Evolutionary conservation across 2,329 filamentous ascomycete species (phyloP).

Genomic region (Pseudogymnoascus sp.): DNA sequence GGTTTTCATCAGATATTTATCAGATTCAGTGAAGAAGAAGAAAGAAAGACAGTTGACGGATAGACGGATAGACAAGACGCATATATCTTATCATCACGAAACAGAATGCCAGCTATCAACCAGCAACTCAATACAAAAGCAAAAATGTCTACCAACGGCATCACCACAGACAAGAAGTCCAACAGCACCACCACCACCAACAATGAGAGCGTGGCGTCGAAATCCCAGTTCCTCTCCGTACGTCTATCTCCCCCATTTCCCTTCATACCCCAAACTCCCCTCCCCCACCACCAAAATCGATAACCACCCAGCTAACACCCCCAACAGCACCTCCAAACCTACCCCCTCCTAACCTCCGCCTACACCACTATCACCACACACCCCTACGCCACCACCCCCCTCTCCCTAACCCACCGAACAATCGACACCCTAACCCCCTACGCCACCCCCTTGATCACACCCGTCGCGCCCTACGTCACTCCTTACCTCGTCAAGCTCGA

Average conservation of each 20-base stretch:
- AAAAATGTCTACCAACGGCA: background rate
- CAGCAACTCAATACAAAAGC: too few relatives aligned
- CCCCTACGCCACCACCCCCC: slow-evolving; percentile 73
- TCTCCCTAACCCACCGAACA: slow-evolving; percentile 64
- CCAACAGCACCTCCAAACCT: slow-evolving; percentile 68
- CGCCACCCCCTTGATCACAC: slow-evolving; percentile 64
- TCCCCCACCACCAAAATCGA: background rate
- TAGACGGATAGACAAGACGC: too few relatives aligned
- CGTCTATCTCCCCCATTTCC: too few relatives aligned
- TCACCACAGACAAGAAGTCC: background rate
- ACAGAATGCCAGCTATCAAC: background rate
- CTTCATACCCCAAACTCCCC: too few relatives aligned
- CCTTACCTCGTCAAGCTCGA: slow-evolving; percentile 83
- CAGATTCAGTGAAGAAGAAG: too few relatives aligned
- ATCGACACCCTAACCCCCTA: slow-evolving; percentile 72
- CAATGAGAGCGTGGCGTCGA: background rate
- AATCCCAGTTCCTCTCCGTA: background rate
- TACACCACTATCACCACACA: slow-evolving; percentile 72
- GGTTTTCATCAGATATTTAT: too few relatives aligned
- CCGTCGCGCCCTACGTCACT: slow-evolving; percentile 51
- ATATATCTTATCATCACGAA: too few relatives aligned
- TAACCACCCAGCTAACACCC: background rate
- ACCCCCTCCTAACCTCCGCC: slow-evolving; percentile 73
- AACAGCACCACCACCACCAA: too few relatives aligned
- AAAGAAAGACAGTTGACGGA: too few relatives aligned